These are phyloP conservation scores for Botrytis aclada DNA, from an alignment of 2,329 filamentous ascomycete genomes.

Conservation along the genomic window DNA sequence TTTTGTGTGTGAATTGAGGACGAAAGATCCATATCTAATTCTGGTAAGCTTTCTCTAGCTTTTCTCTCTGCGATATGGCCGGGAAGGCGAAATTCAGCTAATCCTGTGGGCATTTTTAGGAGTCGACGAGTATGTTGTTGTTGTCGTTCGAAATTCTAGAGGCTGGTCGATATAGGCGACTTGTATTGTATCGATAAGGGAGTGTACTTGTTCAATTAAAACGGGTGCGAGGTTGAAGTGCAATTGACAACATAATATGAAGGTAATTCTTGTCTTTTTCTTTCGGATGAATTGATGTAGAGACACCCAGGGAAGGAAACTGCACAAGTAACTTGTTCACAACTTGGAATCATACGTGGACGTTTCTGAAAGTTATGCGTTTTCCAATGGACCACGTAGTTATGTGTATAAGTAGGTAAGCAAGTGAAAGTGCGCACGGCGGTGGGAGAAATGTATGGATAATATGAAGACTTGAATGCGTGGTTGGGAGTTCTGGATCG, in stretches of 20 bases:
- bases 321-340: conserved; percentile 23
- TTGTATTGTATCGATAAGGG: conserved; percentile 10
- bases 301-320: neutral
- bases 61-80: conserved; percentile 52
- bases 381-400: conserved; percentile 33
- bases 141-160: neutral
- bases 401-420: conserved; percentile 23
- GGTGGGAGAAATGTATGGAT: conserved; percentile 24
- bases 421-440: conserved; percentile 18
- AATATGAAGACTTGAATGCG: conserved; percentile 23
- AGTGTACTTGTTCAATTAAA: conserved; percentile 8
- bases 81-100: conserved; percentile 54
- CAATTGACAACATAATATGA: conserved; percentile 31
- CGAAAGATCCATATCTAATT: conserved; percentile 35
- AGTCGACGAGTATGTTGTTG: neutral
- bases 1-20: conserved; percentile 35
- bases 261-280: conserved; percentile 21
- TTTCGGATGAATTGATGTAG: conserved; percentile 24
- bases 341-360: conserved; percentile 33
- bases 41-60: conserved; percentile 41
- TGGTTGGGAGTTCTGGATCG: conserved; percentile 12
- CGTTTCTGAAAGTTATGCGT: conserved; percentile 28
- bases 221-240: conserved; percentile 22
- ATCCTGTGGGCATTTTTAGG: conserved; percentile 40
- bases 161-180: conserved; percentile 16